These are phyloP conservation scores for Fagus crenata DNA, from an alignment of 306 rosid species.

Conservation along the genomic window DNA sequence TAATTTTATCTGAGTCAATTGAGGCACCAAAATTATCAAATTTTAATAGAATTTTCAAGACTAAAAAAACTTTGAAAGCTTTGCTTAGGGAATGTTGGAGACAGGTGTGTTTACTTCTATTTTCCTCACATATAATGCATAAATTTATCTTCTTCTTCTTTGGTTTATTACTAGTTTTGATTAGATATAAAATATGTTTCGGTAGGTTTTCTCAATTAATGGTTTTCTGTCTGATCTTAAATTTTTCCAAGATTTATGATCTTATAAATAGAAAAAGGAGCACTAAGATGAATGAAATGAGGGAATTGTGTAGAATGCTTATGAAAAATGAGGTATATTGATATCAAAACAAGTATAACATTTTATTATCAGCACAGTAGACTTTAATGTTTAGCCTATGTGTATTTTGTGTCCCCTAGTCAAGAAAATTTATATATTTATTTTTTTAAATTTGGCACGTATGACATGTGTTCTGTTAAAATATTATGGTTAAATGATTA, in stretches of 20 bases:
- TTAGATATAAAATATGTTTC: too few relatives aligned
- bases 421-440: too few relatives aligned
- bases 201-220: too few relatives aligned
- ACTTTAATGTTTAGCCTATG: background rate
- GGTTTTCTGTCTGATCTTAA: too few relatives aligned
- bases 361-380: background rate
- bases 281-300: background rate
- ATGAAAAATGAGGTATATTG: background rate
- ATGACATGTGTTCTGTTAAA: too few relatives aligned
- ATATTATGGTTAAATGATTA: too few relatives aligned
- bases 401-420: background rate
- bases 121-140: background rate
- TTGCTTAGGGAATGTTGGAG: too few relatives aligned
- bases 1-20: too few relatives aligned
- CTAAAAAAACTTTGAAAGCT: too few relatives aligned
- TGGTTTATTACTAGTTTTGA: background rate
- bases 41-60: too few relatives aligned
- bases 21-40: background rate
- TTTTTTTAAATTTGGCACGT: too few relatives aligned
- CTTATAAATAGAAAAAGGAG: background rate
- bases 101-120: background rate
- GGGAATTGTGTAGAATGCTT: background rate
- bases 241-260: background rate
- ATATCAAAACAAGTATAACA: background rate
- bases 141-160: too few relatives aligned